These are phyloP conservation scores for Camellia japonica DNA, from an alignment of 148 eudicot genomes.

Conservation along the genomic window DNA sequence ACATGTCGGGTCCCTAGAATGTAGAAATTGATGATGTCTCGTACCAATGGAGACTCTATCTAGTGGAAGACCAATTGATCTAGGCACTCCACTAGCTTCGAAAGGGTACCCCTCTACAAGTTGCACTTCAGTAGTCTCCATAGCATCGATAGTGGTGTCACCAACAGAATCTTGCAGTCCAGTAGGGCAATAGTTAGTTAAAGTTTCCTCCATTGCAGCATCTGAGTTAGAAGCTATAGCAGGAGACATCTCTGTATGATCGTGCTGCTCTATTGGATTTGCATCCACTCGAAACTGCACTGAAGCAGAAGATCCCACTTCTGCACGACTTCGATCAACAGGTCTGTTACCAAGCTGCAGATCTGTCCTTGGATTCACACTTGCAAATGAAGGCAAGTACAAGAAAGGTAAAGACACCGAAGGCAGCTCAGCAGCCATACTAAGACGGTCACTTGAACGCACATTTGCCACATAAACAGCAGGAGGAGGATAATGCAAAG, in stretches of 20 bases:
- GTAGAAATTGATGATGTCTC: conserved; percentile 16
- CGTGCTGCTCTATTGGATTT: conserved; percentile 12
- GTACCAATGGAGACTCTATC: conserved; percentile 5
- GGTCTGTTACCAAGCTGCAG: conserved; percentile 7
- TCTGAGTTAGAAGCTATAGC: conserved; percentile 10
- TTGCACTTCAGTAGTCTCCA: conserved; percentile 13
- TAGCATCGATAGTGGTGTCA: conserved; percentile 17
- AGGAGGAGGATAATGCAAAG: conserved; percentile 27
- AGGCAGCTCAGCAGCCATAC: conserved; percentile 29
- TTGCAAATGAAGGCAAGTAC: conserved; percentile 14
- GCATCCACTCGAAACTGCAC: conserved; percentile 16
- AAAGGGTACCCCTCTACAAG: conserved; percentile 18
- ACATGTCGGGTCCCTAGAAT: conserved; percentile 19
- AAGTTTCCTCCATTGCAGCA: conserved; percentile 11
- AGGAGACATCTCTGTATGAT: conserved; percentile 19
- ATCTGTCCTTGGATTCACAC: conserved; percentile 21
- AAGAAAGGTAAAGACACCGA: conserved; percentile 22
- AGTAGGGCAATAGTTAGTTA: conserved; percentile 9
- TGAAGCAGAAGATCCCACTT: conserved; percentile 21
- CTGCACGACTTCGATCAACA: conserved; percentile 15
- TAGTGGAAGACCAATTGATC: conserved; percentile 11
- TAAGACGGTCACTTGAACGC: conserved; percentile 12
- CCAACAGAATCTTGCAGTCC: conserved; percentile 11
- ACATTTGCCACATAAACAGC: conserved; percentile 23
- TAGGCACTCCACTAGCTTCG: conserved; percentile 4